Base-by-base conservation (phyloP, 1,284 basidiomycete genomes). In the Coniferiporia sulphurascens region DNA sequence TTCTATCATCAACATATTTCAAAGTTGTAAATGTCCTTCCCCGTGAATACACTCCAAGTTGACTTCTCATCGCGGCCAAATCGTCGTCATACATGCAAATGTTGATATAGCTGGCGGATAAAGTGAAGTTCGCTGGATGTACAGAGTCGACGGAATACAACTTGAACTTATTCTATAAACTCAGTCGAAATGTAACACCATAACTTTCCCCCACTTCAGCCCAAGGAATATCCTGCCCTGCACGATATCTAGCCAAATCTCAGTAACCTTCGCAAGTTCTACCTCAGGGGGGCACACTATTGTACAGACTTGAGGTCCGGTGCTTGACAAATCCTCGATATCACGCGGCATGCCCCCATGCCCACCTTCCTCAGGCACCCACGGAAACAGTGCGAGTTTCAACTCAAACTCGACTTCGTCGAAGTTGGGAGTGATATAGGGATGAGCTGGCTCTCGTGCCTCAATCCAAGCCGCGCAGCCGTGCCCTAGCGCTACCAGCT, bases 161-260 rank as follows among this genome's bases (percentile, higher is more conserved):
- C n/a, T n/a, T n/a, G n/a, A n/a, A n/a, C n/a, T n/a, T n/a, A n/a
- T n/a, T n/a, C n/a, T 45, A 36, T 27, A 52, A 1, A 15, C 17
- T 52, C 34, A 55, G 21, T 44, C 6, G 22, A 55, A 55, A 27
- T 46, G 21, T n/a, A 45, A 12, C 5, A 55, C 36, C 10, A 55
- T 44, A 27, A 45, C 17, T 44, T 55, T 55, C 21, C 53, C 53
- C 53, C 53, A 55, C 22, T 55, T 55, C 32, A 55, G 21, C 5
- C 44, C 53, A 46, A 55, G n/a, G 12, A 45, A 45, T 10, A 55
- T 46, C 27, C 19, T 19, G 8, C 53, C 53, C 34, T 55, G 53
- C 6, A 55, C 27, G 2, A 35, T 41, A 55, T 55, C 44, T n/a
- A n/a, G n/a, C 44, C n/a, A 55, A 9, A 19, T 41, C 41, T n/a